Evolutionary conservation across 1,139 yeast genomes (phyloP).

Genomic region (Saccharomycopsis hybrid): DNA sequence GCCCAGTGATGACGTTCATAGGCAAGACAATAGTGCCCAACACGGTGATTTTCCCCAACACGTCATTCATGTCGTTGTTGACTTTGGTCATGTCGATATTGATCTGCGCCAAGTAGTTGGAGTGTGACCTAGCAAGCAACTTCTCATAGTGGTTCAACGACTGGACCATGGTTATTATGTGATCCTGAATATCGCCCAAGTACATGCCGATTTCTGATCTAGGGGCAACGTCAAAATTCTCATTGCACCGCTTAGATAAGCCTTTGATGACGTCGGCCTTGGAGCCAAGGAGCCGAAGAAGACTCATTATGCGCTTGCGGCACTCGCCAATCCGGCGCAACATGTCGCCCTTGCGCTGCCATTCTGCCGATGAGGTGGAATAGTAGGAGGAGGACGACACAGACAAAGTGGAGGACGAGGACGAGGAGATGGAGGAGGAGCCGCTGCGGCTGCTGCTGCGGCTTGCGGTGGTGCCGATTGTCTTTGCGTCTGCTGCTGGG

Average conservation of each 20-base stretch:
- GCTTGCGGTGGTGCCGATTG: constrained; percentile 21
- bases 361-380: constrained; percentile 54
- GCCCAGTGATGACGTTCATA: constrained; percentile 87
- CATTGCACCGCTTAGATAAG: constrained; percentile 84
- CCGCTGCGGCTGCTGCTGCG: constrained; percentile 25
- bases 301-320: constrained; percentile 88
- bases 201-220: constrained; percentile 81
- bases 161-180: constrained; percentile 92
- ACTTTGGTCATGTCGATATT: constrained; percentile 96
- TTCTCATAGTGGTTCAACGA: constrained; percentile 91
- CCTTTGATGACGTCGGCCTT: constrained; percentile 97
- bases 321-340: constrained; percentile 91
- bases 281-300: constrained; percentile 74
- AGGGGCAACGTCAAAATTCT: constrained; percentile 71
- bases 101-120: constrained; percentile 92
- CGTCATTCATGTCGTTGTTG: constrained; percentile 96
- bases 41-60: constrained; percentile 85
- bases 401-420: constrained; percentile 33
- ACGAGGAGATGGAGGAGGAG: constrained; percentile 37
- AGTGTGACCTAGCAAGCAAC: constrained; percentile 84
- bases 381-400: constrained; percentile 32
- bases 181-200: constrained; percentile 91
- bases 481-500: constrained; percentile 27
- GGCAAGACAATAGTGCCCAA: constrained; percentile 94
- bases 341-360: constrained; percentile 94